These are phyloP conservation scores for Trebouxia gelatinosa DNA, from an alignment of 163 green algal species.

Conservation along the genomic window DNA sequence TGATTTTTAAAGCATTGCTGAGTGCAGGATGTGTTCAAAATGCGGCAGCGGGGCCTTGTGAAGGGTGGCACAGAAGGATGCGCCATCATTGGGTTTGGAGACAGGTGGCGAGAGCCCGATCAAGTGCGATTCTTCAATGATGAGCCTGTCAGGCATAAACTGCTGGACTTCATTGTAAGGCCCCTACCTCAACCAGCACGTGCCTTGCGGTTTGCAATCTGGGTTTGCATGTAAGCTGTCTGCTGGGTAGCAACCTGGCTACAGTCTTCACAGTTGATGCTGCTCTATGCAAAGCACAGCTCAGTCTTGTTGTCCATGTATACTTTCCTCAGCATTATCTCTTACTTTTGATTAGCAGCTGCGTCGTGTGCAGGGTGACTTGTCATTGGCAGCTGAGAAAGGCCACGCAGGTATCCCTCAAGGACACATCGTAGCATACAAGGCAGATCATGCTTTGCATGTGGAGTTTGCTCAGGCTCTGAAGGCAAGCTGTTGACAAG, in stretches of 20 bases:
- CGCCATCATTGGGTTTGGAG: constrained; percentile 56
- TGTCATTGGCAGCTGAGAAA: constrained; percentile 66
- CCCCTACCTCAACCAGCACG: no score
- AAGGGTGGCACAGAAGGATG: constrained; percentile 54
- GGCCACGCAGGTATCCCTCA: constrained; percentile 77
- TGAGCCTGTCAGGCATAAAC: constrained; percentile 66
- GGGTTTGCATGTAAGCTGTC: no score
- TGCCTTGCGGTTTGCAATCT: no score
- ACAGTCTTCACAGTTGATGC: no score
- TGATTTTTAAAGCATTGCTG: not conserved
- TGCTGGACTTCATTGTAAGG: constrained; percentile 42
- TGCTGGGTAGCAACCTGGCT: no score
- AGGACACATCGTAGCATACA: constrained; percentile 84
- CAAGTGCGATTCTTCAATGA: constrained; percentile 60
- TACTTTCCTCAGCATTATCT: no score
- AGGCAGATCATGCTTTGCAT: constrained; percentile 57
- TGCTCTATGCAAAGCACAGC: no score
- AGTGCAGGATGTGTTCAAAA: constrained; percentile 41
- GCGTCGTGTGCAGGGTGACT: constrained; percentile 49
- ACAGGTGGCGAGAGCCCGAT: constrained; percentile 52
- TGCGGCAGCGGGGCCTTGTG: constrained; percentile 56
- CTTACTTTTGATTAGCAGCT: no score
- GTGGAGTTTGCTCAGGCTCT: constrained; percentile 47
- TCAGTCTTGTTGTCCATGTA: no score
- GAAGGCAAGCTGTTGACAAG: constrained; percentile 19